Evolutionary conservation across 108 stramenopile genomes (phyloP).

Genomic region (Cylindrotheca closterium): DNA sequence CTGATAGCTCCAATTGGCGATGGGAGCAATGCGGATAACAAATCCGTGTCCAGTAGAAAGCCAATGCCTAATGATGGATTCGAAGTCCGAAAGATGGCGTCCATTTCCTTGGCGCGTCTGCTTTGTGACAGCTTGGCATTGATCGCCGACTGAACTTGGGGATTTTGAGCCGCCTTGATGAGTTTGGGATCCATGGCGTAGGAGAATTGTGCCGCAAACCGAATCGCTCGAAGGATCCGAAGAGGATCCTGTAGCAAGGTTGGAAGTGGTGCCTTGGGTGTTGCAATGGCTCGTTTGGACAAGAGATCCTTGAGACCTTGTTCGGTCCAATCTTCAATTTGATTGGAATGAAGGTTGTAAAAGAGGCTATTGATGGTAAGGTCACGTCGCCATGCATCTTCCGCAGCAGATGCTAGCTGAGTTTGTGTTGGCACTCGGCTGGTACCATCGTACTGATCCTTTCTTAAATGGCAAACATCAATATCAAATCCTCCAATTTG

Average conservation of each 20-base stretch:
- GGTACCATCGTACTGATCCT: constrained; percentile 67
- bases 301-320: constrained; percentile 77
- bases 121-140: neutral
- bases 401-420: constrained; percentile 85
- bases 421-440: constrained; percentile 76
- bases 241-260: constrained; percentile 94
- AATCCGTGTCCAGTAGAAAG: neutral
- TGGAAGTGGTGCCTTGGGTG: constrained; percentile 58
- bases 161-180: neutral
- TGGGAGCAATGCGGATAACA: neutral
- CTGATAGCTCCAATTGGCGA: too few species aligned
- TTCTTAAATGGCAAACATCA: constrained; percentile 94
- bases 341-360: constrained; percentile 83
- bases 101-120: neutral
- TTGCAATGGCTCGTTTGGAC: constrained; percentile 53
- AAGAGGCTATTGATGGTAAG: constrained; percentile 95
- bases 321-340: constrained; percentile 91
- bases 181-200: neutral
- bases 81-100: neutral
- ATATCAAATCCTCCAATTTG: constrained; percentile 78
- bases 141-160: neutral
- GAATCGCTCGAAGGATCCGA: constrained; percentile 85
- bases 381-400: constrained; percentile 93
- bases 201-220: constrained; percentile 81
- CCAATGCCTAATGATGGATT: neutral